Evolutionary conservation across 2,329 filamentous ascomycete genomes (phyloP).

Genomic region (Claviceps sp.): DNA sequence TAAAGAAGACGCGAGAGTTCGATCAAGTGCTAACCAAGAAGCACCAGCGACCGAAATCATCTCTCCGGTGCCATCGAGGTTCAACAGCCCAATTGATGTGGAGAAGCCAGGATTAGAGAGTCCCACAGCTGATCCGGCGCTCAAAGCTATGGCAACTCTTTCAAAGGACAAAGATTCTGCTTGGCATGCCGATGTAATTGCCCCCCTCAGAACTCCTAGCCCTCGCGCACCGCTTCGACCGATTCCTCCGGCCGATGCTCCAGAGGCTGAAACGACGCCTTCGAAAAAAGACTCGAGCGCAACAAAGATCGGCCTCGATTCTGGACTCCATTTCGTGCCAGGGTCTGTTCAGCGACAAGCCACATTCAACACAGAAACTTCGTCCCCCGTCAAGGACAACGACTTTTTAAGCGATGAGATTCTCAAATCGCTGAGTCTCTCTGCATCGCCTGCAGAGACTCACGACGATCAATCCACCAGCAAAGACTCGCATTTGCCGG

Average conservation of each 20-base stretch:
- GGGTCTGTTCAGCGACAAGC: slow-evolving; percentile 26
- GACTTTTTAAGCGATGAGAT: slow-evolving; percentile 64
- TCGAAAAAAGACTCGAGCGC: slow-evolving; percentile 18
- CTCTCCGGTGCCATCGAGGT: neutral
- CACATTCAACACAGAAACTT: slow-evolving; percentile 34
- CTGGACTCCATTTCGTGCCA: slow-evolving; percentile 17
- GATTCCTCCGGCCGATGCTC: neutral
- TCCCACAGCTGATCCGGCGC: neutral
- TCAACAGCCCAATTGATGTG: neutral
- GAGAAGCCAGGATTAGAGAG: neutral
- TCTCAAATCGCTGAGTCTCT: slow-evolving; percentile 50
- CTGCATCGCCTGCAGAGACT: slow-evolving; percentile 14
- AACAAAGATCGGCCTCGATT: slow-evolving; percentile 7
- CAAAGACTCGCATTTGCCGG: slow-evolving; percentile 10
- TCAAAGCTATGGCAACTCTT: neutral
- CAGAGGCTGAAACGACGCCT: slow-evolving; percentile 18
- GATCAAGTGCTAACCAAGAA: neutral
- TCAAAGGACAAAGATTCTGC: slow-evolving; percentile 6
- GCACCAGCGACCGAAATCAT: neutral
- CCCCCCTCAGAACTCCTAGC: slow-evolving; percentile 22
- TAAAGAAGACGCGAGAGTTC: neutral
- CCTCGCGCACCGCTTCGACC: slow-evolving; percentile 9
- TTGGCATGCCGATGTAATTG: slow-evolving; percentile 8
- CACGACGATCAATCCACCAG: slow-evolving; percentile 7
- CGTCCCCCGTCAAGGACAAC: slow-evolving; percentile 51